A percentile compares a stretch with the other conserved stretches of the same genome.
phyloP scores from a whole-genome alignment of 2,329 filamentous ascomycete species.

The Tolypocladium inflatum region DNA sequence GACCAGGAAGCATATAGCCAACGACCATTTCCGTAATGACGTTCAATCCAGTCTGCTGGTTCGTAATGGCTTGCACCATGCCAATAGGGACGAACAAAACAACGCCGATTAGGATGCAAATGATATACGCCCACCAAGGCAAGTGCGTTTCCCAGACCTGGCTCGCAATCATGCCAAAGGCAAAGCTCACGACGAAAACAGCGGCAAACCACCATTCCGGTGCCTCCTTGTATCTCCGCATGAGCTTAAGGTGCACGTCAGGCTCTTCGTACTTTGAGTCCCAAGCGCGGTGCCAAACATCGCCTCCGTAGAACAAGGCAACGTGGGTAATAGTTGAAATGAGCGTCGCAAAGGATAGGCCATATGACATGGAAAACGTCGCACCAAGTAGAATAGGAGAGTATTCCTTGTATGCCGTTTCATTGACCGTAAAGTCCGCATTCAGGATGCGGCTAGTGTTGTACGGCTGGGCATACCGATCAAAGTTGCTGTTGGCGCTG shows the following conservation, averaged over 20 bases:
- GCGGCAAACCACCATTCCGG: conserved; percentile 48
- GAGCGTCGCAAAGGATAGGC: conserved; percentile 46
- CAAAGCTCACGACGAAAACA: conserved; percentile 36
- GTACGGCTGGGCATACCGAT: conserved; percentile 48
- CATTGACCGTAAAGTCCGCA: conserved; percentile 40
- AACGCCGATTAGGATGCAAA: conserved; percentile 29
- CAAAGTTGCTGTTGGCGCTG: conserved; percentile 43
- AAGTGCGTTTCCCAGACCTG: conserved; percentile 29
- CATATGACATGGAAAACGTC: conserved; percentile 45
- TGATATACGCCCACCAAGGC: conserved; percentile 31
- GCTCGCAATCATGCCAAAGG: conserved; percentile 28
- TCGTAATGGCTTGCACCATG: conserved; percentile 37
- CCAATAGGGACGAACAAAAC: conserved; percentile 32
- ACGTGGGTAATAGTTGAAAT: conserved; percentile 42
- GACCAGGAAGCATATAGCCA: conserved; percentile 37
- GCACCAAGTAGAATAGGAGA: conserved; percentile 44
- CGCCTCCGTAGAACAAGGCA: conserved; percentile 39
- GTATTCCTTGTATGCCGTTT: conserved; percentile 46
- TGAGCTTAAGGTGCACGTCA: conserved; percentile 44
- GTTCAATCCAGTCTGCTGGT: conserved; percentile 36
- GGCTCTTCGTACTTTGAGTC: conserved; percentile 28
- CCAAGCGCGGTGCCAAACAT: conserved; percentile 27
- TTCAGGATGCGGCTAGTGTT: conserved; percentile 47
- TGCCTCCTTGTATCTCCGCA: conserved; percentile 44
- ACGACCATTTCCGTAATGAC: conserved; percentile 38